Evolutionary conservation across 2,329 filamentous ascomycete genomes (phyloP).

Genomic region (Colletotrichum truncatum): DNA sequence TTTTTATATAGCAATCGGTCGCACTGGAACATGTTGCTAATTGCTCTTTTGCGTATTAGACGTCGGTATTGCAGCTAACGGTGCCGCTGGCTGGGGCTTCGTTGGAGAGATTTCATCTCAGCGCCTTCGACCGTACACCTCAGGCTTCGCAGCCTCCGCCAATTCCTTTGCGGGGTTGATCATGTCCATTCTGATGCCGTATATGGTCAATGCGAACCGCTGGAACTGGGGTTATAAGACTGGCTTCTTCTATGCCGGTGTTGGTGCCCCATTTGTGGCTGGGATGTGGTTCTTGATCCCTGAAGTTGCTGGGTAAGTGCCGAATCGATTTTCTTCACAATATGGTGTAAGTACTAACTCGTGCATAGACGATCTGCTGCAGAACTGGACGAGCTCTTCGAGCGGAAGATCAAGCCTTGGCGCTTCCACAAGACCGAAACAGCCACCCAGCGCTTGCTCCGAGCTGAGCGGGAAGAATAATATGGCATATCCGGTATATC

Average conservation of each 20-base stretch:
- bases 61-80: slow-evolving; percentile 36
- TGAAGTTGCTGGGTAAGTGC: not conserved
- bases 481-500: too few relatives aligned
- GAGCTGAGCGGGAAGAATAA: too few relatives aligned
- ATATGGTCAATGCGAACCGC: slow-evolving; percentile 42
- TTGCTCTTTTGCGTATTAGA: too few relatives aligned
- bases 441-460: slow-evolving; percentile 14
- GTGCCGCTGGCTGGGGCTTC: slow-evolving; percentile 39
- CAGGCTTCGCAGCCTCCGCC: slow-evolving; percentile 39
- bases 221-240: slow-evolving; percentile 43
- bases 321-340: not conserved
- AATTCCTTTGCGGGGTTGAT: slow-evolving; percentile 32
- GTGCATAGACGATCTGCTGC: slow-evolving; percentile 32
- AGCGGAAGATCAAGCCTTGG: slow-evolving; percentile 38
- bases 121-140: slow-evolving; percentile 42
- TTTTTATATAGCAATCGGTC: too few relatives aligned
- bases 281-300: slow-evolving; percentile 33
- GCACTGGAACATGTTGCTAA: too few relatives aligned
- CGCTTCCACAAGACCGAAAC: slow-evolving; percentile 32
- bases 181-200: slow-evolving; percentile 37
- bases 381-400: slow-evolving; percentile 40
- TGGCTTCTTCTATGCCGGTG: slow-evolving; percentile 39
- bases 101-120: slow-evolving; percentile 46
- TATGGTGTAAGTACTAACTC: not conserved
- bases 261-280: slow-evolving; percentile 38